Evolutionary conservation across 371 early-diverging fungal species (phyloP).

Genomic region (Umbelopsis sp.): DNA sequence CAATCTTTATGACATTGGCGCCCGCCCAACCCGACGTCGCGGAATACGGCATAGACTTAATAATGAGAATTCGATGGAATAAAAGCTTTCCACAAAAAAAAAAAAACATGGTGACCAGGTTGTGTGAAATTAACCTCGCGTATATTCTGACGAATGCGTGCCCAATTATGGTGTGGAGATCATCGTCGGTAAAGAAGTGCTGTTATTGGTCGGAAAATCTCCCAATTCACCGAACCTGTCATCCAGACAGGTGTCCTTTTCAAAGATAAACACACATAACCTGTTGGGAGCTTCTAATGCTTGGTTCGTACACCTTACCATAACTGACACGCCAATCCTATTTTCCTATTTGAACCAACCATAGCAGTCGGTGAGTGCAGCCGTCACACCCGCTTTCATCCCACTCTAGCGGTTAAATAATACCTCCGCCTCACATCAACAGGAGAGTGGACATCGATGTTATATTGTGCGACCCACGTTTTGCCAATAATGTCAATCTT

Average conservation of each 20-base stretch:
- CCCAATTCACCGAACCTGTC: no score
- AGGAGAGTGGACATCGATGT: not conserved
- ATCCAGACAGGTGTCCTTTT: no score
- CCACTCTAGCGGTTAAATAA: not conserved
- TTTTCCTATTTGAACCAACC: not conserved
- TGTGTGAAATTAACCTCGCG: conserved; percentile 5
- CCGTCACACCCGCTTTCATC: not conserved
- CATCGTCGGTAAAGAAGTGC: not conserved
- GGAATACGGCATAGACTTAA: no score
- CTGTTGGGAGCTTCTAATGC: not conserved
- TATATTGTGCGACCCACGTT: not conserved
- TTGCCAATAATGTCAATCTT: not conserved
- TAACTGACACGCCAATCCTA: not conserved
- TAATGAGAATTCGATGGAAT: not conserved
- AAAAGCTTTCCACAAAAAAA: not conserved
- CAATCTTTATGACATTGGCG: no score
- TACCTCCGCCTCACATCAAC: not conserved
- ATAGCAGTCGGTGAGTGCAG: conserved; percentile 11
- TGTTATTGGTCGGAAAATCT: not conserved
- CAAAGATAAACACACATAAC: not conserved
- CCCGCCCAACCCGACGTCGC: no score
- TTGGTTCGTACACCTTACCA: not conserved
- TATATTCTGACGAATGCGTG: not conserved
- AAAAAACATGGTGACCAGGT: not conserved
- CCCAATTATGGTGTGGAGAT: not conserved